These are phyloP conservation scores for Hemisphaericaspora xylanilytica DNA, from an alignment of 1,139 yeast genomes.

Conservation along the genomic window DNA sequence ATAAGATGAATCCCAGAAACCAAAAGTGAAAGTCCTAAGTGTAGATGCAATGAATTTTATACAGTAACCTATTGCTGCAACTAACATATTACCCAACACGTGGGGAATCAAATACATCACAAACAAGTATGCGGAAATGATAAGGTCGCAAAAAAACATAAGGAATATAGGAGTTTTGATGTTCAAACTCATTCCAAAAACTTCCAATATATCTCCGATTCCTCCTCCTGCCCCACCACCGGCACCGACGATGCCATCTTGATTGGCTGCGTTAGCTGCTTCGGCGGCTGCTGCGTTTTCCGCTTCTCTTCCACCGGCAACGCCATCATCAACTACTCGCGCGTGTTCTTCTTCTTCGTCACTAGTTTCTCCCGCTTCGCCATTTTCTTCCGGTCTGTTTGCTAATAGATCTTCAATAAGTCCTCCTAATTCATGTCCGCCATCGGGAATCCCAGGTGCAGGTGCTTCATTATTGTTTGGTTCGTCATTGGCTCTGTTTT, in stretches of 20 bases:
- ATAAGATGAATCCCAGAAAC: not conserved
- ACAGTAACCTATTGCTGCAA: constrained; percentile 15
- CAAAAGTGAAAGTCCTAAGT: not conserved
- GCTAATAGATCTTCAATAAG: constrained; percentile 4
- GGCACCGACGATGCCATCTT: no score
- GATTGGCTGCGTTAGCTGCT: constrained; percentile 5
- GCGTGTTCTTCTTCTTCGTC: constrained; percentile 5
- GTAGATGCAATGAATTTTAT: constrained; percentile 3
- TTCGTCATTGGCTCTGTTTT: constrained; percentile 5
- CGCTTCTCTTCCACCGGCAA: constrained; percentile 2
- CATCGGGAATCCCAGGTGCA: not conserved
- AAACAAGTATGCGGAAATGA: constrained; percentile 44
- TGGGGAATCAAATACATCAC: constrained; percentile 56
- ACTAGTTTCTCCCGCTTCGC: constrained; percentile 8
- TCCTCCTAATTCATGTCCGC: constrained; percentile 1
- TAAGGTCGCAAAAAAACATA: constrained; percentile 38
- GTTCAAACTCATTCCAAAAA: constrained; percentile 37
- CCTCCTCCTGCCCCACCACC: no score
- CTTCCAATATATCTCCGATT: constrained; percentile 30
- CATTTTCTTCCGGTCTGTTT: constrained; percentile 8
- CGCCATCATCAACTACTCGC: constrained; percentile 7
- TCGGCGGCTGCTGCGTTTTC: constrained; percentile 6
- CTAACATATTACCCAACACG: constrained; percentile 40
- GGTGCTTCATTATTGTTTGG: not conserved
- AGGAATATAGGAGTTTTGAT: constrained; percentile 36